phyloP scores from a whole-genome alignment of 306 rosid species.

The Rubus parviflorus region DNA sequence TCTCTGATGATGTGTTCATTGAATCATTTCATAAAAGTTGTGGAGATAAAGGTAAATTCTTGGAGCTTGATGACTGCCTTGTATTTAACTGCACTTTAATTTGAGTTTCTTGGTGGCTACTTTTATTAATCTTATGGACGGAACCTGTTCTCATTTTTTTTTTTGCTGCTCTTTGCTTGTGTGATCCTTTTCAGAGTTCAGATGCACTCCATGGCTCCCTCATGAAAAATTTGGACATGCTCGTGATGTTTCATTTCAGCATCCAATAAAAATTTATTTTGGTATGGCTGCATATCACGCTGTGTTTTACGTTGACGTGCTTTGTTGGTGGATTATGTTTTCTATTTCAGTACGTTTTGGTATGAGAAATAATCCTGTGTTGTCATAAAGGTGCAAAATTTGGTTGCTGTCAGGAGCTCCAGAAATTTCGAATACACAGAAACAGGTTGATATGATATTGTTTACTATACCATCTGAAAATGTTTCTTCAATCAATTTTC shows the following conservation, averaged over 20 bases:
- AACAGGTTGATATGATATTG: slow-evolving; percentile 55
- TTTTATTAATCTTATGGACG: slow-evolving; percentile 12
- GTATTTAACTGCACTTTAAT: slow-evolving; percentile 18
- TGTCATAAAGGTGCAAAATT: slow-evolving; percentile 70
- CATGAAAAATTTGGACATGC: slow-evolving; percentile 68
- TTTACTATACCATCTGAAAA: not conserved
- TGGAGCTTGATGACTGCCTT: slow-evolving; percentile 14
- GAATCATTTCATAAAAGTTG: slow-evolving; percentile 70
- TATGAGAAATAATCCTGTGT: slow-evolving; percentile 9
- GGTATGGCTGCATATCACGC: slow-evolving; percentile 48
- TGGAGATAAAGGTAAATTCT: slow-evolving; percentile 81
- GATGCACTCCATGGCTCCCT: slow-evolving; percentile 65
- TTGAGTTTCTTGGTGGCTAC: slow-evolving; percentile 11
- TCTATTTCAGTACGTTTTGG: not conserved
- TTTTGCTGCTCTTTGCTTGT: slow-evolving; percentile 9
- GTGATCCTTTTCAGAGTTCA: slow-evolving; percentile 56
- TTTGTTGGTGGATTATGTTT: not conserved
- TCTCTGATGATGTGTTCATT: slow-evolving; percentile 66
- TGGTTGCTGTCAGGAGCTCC: slow-evolving; percentile 82
- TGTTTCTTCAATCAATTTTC: not conserved
- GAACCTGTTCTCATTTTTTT: slow-evolving; percentile 9
- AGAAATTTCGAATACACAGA: slow-evolving; percentile 66
- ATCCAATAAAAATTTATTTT: slow-evolving; percentile 91
- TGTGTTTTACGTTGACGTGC: not conserved
- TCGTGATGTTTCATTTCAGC: slow-evolving; percentile 84